A percentile compares a stretch with the other conserved stretches of the same genome.
phyloP scores from a whole-genome alignment of 306 rosid genomes.

The Corylus avellana region DNA sequence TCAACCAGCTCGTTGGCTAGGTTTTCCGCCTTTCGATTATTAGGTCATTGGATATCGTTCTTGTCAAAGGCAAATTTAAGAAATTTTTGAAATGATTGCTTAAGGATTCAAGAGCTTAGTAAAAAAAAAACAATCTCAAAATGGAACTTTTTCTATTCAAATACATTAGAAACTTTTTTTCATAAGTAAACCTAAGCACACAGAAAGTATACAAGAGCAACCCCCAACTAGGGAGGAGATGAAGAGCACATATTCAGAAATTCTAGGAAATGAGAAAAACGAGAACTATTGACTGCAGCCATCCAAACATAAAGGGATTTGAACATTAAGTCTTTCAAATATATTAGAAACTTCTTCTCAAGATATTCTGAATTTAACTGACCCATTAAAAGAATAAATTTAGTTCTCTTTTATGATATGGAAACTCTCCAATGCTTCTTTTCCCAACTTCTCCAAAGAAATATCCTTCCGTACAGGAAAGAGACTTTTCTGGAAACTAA shows the following conservation, averaged over 20 bases:
- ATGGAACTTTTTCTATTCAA: too few species aligned
- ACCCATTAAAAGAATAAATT: background rate
- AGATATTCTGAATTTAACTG: background rate
- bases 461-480: too few species aligned
- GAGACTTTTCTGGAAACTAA: too few species aligned
- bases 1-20: background rate
- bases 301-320: too few species aligned
- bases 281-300: too few species aligned
- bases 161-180: too few species aligned
- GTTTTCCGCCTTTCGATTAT: background rate
- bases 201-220: too few species aligned
- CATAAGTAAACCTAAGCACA: too few species aligned
- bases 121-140: too few species aligned
- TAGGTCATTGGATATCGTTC: background rate
- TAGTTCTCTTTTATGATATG: constrained; percentile 1
- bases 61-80: background rate
- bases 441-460: background rate
- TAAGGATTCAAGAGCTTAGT: background rate
- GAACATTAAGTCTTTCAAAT: background rate
- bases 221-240: too few species aligned
- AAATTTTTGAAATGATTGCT: background rate
- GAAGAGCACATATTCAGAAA: too few species aligned
- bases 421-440: background rate
- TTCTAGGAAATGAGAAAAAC: too few species aligned
- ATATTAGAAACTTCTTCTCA: background rate